phyloP scores from a whole-genome alignment of 2,329 filamentous ascomycete species.

The Dactylellina cionopaga region DNA sequence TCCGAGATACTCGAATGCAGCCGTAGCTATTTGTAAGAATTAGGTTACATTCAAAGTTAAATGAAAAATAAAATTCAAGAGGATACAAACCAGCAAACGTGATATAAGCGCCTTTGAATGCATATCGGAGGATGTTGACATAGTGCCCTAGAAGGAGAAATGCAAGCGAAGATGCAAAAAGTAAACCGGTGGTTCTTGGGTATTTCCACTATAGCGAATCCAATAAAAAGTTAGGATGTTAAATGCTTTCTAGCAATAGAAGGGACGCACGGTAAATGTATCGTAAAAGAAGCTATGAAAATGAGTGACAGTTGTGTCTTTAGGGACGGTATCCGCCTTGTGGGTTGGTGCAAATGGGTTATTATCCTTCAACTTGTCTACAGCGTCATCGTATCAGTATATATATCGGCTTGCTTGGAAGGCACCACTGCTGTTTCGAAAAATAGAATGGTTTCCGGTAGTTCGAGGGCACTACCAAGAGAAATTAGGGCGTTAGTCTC shows the following conservation, averaged over 20 bases:
- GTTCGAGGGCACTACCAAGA: background rate
- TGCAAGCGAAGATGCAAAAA: constrained; percentile 68
- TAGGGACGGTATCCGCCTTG: background rate
- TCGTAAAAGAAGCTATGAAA: constrained; percentile 78
- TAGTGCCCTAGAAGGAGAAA: constrained; percentile 73
- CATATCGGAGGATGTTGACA: constrained; percentile 73
- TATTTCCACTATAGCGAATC: constrained; percentile 60
- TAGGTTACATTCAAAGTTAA: background rate
- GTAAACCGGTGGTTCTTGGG: constrained; percentile 70
- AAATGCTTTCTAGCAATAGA: background rate
- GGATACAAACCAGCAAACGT: constrained; percentile 54
- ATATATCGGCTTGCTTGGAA: no score
- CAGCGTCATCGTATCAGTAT: background rate
- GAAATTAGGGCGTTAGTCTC: background rate
- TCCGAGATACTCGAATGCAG: constrained; percentile 66
- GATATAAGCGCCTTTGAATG: constrained; percentile 71
- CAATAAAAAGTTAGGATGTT: background rate
- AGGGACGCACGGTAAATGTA: constrained; percentile 75
- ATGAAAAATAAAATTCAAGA: background rate
- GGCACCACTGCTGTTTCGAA: no score
- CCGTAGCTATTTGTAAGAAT: constrained; percentile 54
- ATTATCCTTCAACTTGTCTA: constrained; percentile 29
- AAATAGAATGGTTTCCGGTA: background rate
- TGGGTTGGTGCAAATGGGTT: constrained; percentile 29
- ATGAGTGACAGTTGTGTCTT: constrained; percentile 60